A percentile compares a stretch with the other conserved stretches of the same genome.
Evolutionary conservation across 23 red algal genomes (phyloP).

Genomic region (Pyropia yezoensis): DNA sequence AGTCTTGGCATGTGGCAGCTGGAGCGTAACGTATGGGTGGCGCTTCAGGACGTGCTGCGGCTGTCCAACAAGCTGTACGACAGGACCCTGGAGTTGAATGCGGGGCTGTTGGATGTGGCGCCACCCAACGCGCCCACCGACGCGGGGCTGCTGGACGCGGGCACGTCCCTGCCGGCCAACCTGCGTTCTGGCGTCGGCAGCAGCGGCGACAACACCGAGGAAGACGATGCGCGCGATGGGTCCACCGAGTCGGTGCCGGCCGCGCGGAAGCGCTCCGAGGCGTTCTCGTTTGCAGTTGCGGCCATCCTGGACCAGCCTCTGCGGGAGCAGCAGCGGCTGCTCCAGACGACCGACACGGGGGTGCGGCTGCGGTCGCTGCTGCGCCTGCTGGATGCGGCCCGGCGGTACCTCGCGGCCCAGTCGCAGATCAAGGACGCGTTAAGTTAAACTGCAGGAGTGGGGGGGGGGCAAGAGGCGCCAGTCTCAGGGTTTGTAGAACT

Average conservation of each 20-base stretch:
- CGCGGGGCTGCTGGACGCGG: constrained; percentile 30
- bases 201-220: constrained; percentile 4
- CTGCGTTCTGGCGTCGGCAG: not conserved
- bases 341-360: constrained; percentile 71
- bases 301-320: constrained; percentile 82
- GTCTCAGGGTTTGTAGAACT: too few species aligned
- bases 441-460: too few species aligned
- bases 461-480: too few species aligned
- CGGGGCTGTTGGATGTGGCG: constrained; percentile 34
- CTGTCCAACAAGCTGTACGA: constrained; percentile 91
- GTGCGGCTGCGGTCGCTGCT: constrained; percentile 44
- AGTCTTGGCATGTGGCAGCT: constrained; percentile 5
- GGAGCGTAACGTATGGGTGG: constrained; percentile 33
- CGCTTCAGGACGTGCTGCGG: constrained; percentile 75
- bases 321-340: constrained; percentile 65
- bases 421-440: constrained; percentile 77
- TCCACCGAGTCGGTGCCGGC: not conserved
- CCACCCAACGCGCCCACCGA: constrained; percentile 18
- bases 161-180: constrained; percentile 16
- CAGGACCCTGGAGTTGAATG: constrained; percentile 52
- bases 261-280: constrained; percentile 1
- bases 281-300: constrained; percentile 69
- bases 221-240: not conserved
- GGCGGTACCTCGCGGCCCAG: constrained; percentile 84
- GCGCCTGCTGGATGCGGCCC: constrained; percentile 50